Percentiles rank a stretch among this genome's conserved stretches.
These are phyloP conservation scores for Cyberlindnera misumaiensis DNA, from an alignment of 805 yeast species.

Conservation along the genomic window DNA sequence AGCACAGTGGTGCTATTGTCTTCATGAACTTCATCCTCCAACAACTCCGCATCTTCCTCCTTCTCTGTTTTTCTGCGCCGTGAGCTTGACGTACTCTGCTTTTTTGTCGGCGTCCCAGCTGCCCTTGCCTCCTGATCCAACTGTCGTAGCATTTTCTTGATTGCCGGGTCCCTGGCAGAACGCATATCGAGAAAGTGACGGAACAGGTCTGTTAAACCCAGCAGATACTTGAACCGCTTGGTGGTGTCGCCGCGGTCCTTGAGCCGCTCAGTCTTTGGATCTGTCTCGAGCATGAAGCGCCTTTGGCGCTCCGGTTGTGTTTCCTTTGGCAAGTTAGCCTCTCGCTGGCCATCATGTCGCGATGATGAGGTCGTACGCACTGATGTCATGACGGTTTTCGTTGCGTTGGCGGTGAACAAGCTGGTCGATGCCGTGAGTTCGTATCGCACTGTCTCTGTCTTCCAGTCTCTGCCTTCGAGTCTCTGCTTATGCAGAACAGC, in stretches of 20 bases:
- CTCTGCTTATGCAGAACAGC: no score
- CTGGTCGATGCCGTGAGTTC: no score
- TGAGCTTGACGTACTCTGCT: slow-evolving; percentile 17
- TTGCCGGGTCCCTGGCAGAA: slow-evolving; percentile 69
- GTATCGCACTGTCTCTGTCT: no score
- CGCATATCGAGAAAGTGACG: slow-evolving; percentile 80
- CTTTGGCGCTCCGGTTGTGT: slow-evolving; percentile 35
- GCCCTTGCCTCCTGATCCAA: slow-evolving; percentile 45
- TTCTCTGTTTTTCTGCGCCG: slow-evolving; percentile 86
- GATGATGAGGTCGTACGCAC: no score
- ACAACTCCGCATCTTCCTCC: slow-evolving; percentile 90
- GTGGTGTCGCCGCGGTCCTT: slow-evolving; percentile 63
- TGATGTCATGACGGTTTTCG: no score
- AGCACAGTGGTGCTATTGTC: slow-evolving; percentile 64
- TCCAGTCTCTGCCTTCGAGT: no score
- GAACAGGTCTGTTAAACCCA: slow-evolving; percentile 79
- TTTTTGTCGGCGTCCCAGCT: slow-evolving; percentile 26
- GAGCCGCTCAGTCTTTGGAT: slow-evolving; percentile 50
- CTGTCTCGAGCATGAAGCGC: slow-evolving; percentile 43
- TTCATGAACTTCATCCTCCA: slow-evolving; percentile 72
- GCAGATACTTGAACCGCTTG: slow-evolving; percentile 69
- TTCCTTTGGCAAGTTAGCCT: slow-evolving; percentile 10
- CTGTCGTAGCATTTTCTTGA: slow-evolving; percentile 53
- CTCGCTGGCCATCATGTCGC: no score
- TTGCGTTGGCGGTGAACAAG: no score